Conservation (phyloP, 148 eudicot genomes). For the Amaranthus palmeri region DNA sequence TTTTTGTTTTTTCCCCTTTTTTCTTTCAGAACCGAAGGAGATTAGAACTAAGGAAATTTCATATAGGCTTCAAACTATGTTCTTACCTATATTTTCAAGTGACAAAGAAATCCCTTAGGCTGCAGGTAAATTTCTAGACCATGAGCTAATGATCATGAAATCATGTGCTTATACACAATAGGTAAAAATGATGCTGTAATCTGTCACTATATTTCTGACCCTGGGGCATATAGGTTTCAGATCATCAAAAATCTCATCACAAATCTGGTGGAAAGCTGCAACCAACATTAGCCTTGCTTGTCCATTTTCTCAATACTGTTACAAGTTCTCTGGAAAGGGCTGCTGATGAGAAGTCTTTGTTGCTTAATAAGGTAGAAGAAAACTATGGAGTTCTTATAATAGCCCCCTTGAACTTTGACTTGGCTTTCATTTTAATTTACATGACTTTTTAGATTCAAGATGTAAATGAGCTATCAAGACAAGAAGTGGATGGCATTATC, state of each 20-base stretch:
- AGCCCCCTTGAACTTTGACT: slow-evolving; percentile 8
- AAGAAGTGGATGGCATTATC: slow-evolving; percentile 90
- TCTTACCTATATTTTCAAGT: slow-evolving; percentile 90
- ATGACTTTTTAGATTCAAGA: slow-evolving; percentile 66
- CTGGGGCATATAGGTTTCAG: slow-evolving; percentile 44
- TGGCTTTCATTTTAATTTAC: slow-evolving; percentile 10
- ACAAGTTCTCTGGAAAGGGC: slow-evolving; percentile 78
- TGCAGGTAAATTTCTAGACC: slow-evolving; percentile 46
- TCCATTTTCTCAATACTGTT: slow-evolving; percentile 50
- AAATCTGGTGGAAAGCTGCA: slow-evolving; percentile 54
- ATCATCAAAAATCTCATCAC: slow-evolving; percentile 39
- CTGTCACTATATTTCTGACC: not conserved
- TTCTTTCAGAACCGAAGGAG: slow-evolving; percentile 55
- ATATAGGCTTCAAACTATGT: slow-evolving; percentile 76
- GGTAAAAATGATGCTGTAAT: not conserved
- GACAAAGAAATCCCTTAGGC: slow-evolving; percentile 62
- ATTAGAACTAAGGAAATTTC: slow-evolving; percentile 61
- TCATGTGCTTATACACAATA: not conserved
- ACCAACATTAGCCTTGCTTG: slow-evolving; percentile 63
- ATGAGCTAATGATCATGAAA: not conserved
- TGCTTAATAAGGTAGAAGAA: slow-evolving; percentile 71
- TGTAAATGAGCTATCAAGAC: slow-evolving; percentile 90
- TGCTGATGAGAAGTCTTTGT: slow-evolving; percentile 68
- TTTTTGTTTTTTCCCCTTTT: slow-evolving; percentile 1
- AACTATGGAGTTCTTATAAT: not conserved